Conservation (phyloP, 495 filamentous ascomycete species). For the Xeromyces bisporus region DNA sequence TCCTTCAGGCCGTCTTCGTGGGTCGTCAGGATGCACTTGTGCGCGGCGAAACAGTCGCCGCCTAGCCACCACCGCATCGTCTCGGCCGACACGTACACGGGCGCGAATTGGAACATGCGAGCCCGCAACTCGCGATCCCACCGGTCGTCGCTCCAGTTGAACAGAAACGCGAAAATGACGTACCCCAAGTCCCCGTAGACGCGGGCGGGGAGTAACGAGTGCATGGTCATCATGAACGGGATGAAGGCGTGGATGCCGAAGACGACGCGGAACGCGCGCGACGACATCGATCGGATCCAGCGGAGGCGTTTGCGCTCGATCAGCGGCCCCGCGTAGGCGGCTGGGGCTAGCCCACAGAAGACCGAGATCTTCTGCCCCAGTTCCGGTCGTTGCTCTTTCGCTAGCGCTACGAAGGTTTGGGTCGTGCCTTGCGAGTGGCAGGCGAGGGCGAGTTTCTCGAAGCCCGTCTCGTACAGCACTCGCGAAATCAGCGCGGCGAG, state of each 20-base stretch:
- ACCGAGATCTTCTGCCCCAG: constrained; percentile 72
- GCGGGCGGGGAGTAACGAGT: constrained; percentile 38
- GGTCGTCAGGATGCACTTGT: constrained; percentile 79
- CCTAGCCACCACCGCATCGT: constrained; percentile 96
- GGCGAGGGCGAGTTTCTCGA: constrained; percentile 66
- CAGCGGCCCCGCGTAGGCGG: constrained; percentile 77
- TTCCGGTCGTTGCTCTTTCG: constrained; percentile 84
- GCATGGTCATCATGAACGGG: constrained; percentile 85
- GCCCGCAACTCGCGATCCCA: constrained; percentile 73
- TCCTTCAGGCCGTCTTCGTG: constrained; percentile 47
- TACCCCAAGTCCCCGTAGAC: constrained; percentile 82
- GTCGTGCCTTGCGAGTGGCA: constrained; percentile 89
- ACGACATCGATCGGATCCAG: constrained; percentile 72
- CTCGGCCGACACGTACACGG: constrained; percentile 79
- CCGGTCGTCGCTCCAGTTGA: constrained; percentile 70
- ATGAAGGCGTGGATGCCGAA: constrained; percentile 96
- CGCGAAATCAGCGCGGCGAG: constrained; percentile 76
- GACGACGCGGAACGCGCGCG: constrained; percentile 56
- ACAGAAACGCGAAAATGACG: constrained; percentile 76
- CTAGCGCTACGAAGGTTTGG: constrained; percentile 73
- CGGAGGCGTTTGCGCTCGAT: constrained; percentile 82
- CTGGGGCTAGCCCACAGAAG: constrained; percentile 84
- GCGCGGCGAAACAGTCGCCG: constrained; percentile 72
- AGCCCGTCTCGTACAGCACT: constrained; percentile 68
- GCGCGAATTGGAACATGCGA: constrained; percentile 82